Percentiles rank a stretch among this genome's conserved stretches.
These are phyloP conservation scores for Colletotrichum shisoi DNA, from an alignment of 2,329 filamentous ascomycete genomes.

Conservation along the genomic window DNA sequence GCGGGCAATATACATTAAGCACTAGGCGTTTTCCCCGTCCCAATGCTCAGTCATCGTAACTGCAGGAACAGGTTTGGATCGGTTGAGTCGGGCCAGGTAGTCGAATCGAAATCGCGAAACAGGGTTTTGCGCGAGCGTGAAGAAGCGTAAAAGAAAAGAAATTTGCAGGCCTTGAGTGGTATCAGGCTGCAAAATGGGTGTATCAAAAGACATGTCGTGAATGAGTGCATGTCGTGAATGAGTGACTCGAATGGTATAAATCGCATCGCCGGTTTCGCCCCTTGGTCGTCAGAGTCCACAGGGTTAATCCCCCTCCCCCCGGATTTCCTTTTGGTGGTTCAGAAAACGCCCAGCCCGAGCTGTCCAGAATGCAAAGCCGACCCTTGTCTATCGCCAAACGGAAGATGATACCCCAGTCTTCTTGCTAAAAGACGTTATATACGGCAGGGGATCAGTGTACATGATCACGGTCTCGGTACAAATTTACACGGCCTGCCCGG, in stretches of 20 bases:
- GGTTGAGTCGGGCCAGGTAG: constrained; percentile 39
- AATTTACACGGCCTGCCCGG: constrained; percentile 48
- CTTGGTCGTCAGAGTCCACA: constrained; percentile 33
- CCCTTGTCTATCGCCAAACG: constrained; percentile 39
- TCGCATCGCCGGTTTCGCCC: constrained; percentile 26
- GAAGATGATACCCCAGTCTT: constrained; percentile 37
- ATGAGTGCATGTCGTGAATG: constrained; percentile 40
- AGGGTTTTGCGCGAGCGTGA: constrained; percentile 46
- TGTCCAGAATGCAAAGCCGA: constrained; percentile 39
- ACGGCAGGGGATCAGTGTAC: constrained; percentile 27
- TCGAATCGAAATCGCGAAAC: constrained; percentile 40
- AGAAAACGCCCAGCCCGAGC: constrained; percentile 38
- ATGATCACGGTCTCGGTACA: constrained; percentile 15
- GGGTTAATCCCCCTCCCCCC: constrained; percentile 1
- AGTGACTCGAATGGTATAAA: constrained; percentile 40
- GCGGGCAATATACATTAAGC: constrained; percentile 40
- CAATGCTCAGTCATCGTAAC: constrained; percentile 15
- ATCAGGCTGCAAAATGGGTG: constrained; percentile 39
- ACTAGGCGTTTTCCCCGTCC: constrained; percentile 35
- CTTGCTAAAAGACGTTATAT: constrained; percentile 34
- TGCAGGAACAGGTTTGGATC: constrained; percentile 26
- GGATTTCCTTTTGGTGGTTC: constrained; percentile 26
- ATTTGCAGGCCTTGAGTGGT: constrained; percentile 10
- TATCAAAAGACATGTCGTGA: constrained; percentile 40
- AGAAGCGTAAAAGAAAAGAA: constrained; percentile 45